Conservation (phyloP, 2,329 filamentous ascomycete species). For the Chrysoporthe cubensis region DNA sequence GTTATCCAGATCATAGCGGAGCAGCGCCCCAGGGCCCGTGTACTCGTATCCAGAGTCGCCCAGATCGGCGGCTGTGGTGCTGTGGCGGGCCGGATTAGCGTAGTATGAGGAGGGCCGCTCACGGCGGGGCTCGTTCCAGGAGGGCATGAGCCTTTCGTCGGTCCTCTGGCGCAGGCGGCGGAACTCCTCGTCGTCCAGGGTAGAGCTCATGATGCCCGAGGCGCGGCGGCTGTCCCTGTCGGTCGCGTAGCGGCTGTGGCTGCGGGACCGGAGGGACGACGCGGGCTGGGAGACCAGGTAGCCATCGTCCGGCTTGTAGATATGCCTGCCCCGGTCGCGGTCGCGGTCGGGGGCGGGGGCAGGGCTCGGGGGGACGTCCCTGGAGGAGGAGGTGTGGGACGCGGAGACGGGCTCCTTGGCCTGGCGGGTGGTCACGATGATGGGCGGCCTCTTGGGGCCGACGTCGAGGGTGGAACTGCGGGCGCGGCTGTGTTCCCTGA, state of each 20-base stretch:
- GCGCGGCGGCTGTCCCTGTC: constrained; percentile 15
- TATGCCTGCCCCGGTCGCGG: constrained; percentile 56
- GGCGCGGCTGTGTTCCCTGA: constrained; percentile 52
- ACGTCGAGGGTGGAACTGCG: constrained; percentile 56
- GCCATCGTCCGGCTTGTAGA: constrained; percentile 46
- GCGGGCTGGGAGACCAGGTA: constrained; percentile 61
- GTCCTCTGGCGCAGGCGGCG: constrained; percentile 53
- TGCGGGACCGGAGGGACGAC: constrained; percentile 57
- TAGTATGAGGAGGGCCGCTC: constrained; percentile 52
- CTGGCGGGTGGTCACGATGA: constrained; percentile 61
- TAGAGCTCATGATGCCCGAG: constrained; percentile 48
- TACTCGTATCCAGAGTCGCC: constrained; percentile 66
- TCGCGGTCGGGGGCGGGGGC: constrained; percentile 50
- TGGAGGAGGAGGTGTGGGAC: constrained; percentile 30
- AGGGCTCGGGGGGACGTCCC: constrained; percentile 49
- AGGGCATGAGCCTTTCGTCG: constrained; percentile 46
- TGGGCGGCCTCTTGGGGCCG: constrained; percentile 49
- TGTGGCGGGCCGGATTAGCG: constrained; percentile 47
- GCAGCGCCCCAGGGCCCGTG: constrained; percentile 65
- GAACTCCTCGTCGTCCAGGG: constrained; percentile 56
- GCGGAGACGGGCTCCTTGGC: constrained; percentile 45
- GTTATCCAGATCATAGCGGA: constrained; percentile 64
- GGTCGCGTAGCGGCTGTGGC: constrained; percentile 37
- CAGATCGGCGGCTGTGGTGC: constrained; percentile 53
- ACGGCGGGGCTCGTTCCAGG: constrained; percentile 49